These are phyloP conservation scores for Tetrapisispora arboricola DNA, from an alignment of 805 yeast species.

Conservation along the genomic window DNA sequence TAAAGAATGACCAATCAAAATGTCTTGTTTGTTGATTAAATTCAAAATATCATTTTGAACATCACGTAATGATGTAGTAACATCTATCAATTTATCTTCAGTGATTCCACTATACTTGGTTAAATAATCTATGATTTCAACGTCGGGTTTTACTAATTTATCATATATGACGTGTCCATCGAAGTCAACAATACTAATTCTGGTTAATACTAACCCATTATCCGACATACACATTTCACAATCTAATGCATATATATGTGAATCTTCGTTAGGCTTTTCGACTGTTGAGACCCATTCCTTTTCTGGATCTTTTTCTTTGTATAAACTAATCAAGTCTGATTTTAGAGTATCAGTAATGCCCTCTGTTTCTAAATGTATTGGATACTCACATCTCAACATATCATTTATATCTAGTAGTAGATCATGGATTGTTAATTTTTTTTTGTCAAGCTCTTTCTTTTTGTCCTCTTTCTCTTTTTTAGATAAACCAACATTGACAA, in stretches of 20 bases:
- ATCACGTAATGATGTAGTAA: slow-evolving; percentile 55
- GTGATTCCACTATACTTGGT: slow-evolving; percentile 87
- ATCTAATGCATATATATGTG: slow-evolving; percentile 70
- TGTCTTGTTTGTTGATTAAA: slow-evolving; percentile 47
- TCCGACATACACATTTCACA: slow-evolving; percentile 84
- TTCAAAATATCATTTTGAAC: slow-evolving; percentile 48
- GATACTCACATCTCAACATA: slow-evolving; percentile 43
- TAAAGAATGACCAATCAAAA: slow-evolving; percentile 81
- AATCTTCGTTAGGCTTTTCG: slow-evolving; percentile 43
- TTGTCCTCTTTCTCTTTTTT: slow-evolving; percentile 43
- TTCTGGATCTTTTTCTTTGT: slow-evolving; percentile 4
- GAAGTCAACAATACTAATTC: slow-evolving; percentile 66
- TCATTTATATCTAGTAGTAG: slow-evolving; percentile 42
- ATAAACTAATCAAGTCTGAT: slow-evolving; percentile 2
- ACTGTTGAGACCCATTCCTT: slow-evolving; percentile 44
- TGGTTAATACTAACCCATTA: slow-evolving; percentile 55
- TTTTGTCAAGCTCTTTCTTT: slow-evolving; percentile 20
- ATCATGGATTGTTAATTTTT: slow-evolving; percentile 39
- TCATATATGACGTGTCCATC: slow-evolving; percentile 55
- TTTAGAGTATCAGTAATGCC: slow-evolving; percentile 9
- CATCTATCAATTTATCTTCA: slow-evolving; percentile 46
- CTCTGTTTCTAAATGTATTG: slow-evolving; percentile 40
- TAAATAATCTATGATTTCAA: slow-evolving; percentile 64
- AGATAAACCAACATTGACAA: slow-evolving; percentile 47
- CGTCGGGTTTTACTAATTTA: slow-evolving; percentile 67